Conservation (phyloP, 2,329 filamentous ascomycete species). For the Venturia aucupariae region DNA sequence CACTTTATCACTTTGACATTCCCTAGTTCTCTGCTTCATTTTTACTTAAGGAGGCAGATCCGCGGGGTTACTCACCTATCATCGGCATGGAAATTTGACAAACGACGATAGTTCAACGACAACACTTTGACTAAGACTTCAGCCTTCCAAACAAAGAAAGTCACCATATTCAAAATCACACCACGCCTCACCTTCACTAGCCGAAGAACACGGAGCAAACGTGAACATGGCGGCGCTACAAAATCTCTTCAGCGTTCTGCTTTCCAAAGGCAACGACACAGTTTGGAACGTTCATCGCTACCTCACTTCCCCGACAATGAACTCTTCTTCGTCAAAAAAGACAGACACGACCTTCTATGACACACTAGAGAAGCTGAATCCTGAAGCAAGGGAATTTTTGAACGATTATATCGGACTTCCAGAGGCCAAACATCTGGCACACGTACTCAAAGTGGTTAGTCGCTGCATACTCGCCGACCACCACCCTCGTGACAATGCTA, state of each 20-base stretch:
- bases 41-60: not conserved
- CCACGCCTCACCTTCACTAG: not conserved
- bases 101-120: not conserved
- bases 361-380: not conserved
- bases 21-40: not conserved
- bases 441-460: slow-evolving; percentile 9
- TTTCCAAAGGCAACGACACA: not conserved
- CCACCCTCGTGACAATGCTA: not conserved
- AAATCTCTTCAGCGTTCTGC: not conserved
- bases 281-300: not conserved
- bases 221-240: not conserved
- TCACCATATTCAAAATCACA: not conserved
- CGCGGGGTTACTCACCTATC: not conserved
- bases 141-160: not conserved
- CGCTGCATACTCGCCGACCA: not conserved
- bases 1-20: not conserved
- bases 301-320: not conserved
- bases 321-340: not conserved
- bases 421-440: not conserved
- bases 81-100: not conserved
- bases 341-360: not conserved
- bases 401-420: not conserved
- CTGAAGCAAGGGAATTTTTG: slow-evolving; percentile 4
- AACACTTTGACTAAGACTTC: not conserved
- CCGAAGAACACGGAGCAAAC: not conserved